These are phyloP conservation scores for Penicillium sp. DNA, from an alignment of 2,329 filamentous ascomycete genomes.

Conservation along the genomic window DNA sequence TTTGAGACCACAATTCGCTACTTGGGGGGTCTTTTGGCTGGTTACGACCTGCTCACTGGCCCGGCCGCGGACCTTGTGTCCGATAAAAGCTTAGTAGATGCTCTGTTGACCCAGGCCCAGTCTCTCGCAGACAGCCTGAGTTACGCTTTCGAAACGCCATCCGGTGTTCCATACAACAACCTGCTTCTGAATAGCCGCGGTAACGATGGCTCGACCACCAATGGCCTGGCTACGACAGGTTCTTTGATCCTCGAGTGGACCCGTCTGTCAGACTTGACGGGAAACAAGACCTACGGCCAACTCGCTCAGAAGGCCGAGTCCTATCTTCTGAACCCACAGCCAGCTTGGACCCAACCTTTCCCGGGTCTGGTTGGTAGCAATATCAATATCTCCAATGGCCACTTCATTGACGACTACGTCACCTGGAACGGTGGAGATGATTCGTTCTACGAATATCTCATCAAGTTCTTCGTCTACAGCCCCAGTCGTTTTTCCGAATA, in stretches of 20 bases:
- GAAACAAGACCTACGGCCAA: slow-evolving; percentile 61
- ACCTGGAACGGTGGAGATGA: slow-evolving; percentile 76
- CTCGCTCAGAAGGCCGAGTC: slow-evolving; percentile 65
- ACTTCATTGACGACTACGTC: slow-evolving; percentile 63
- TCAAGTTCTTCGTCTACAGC: slow-evolving; percentile 88
- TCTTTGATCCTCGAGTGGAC: slow-evolving; percentile 83
- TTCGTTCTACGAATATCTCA: slow-evolving; percentile 83
- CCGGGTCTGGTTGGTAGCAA: slow-evolving; percentile 70
- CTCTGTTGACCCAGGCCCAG: slow-evolving; percentile 63
- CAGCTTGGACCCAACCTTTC: slow-evolving; percentile 63
- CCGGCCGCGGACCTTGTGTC: slow-evolving; percentile 54
- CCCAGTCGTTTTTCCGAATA: slow-evolving; percentile 59
- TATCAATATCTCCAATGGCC: slow-evolving; percentile 62
- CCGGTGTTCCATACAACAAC: slow-evolving; percentile 69
- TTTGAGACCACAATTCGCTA: slow-evolving; percentile 93
- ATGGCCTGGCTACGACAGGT: slow-evolving; percentile 72
- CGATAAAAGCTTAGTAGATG: slow-evolving; percentile 49
- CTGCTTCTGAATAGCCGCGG: slow-evolving; percentile 57
- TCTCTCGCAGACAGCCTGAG: slow-evolving; percentile 68
- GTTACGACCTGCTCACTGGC: slow-evolving; percentile 63
- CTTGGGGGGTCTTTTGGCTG: slow-evolving; percentile 73
- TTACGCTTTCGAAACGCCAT: slow-evolving; percentile 72
- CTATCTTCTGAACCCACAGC: slow-evolving; percentile 65
- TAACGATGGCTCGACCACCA: slow-evolving; percentile 52
- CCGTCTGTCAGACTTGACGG: slow-evolving; percentile 70